These are phyloP conservation scores for Suhomyces faveliae DNA, from an alignment of 805 yeast genomes.

Conservation along the genomic window DNA sequence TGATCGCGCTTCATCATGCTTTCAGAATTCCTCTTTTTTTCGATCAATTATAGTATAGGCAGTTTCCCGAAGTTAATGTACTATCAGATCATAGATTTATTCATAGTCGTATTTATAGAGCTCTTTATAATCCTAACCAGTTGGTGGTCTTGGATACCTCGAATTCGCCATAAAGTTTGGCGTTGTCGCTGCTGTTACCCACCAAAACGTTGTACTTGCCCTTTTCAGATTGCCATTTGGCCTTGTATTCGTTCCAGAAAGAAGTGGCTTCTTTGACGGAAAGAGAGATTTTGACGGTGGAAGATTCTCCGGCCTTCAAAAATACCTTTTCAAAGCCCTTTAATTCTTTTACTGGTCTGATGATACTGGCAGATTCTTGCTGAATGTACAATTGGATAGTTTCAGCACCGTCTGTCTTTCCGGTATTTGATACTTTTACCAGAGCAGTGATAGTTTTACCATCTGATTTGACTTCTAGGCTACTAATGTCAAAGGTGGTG, in stretches of 20 bases:
- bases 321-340: constrained; percentile 54
- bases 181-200: constrained; percentile 39
- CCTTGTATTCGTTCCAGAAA: constrained; percentile 49
- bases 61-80: too few relatives aligned
- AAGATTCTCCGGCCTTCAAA: constrained; percentile 44
- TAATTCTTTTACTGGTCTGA: constrained; percentile 59
- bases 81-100: too few relatives aligned
- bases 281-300: constrained; percentile 34
- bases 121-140: constrained; percentile 11
- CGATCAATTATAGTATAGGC: too few relatives aligned
- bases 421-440: constrained; percentile 49
- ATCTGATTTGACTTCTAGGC: constrained; percentile 31
- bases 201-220: constrained; percentile 51
- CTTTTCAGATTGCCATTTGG: constrained; percentile 51
- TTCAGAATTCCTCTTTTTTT: too few relatives aligned
- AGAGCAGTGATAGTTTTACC: constrained; percentile 29
- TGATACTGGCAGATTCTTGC: constrained; percentile 34
- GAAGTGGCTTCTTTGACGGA: constrained; percentile 52
- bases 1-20: too few relatives aligned
- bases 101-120: too few relatives aligned
- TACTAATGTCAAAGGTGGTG: constrained; percentile 45
- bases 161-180: constrained; percentile 19
- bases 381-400: constrained; percentile 54
- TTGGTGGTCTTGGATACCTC: constrained; percentile 13
- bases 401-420: constrained; percentile 50